A percentile compares a stretch with the other conserved stretches of the same genome.
Conservation (phyloP, 2,329 filamentous ascomycete species). For the Stachybotrys chlorohalonatus region DNA sequence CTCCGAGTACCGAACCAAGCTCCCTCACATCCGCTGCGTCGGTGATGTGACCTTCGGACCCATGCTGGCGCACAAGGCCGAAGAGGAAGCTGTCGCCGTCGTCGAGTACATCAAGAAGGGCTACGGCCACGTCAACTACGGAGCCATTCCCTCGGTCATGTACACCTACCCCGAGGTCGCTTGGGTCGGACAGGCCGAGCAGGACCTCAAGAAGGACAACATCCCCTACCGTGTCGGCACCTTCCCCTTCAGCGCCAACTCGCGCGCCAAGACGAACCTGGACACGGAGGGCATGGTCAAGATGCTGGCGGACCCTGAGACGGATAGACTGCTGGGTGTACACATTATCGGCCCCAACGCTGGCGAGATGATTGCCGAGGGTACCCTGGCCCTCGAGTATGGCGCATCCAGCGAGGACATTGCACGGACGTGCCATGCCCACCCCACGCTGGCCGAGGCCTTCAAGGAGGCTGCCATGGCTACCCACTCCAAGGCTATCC, state of each 20-base stretch:
- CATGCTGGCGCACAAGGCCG: constrained; percentile 99
- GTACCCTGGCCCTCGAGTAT: constrained; percentile 89
- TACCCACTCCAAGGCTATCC: constrained; percentile 90
- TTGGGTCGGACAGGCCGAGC: constrained; percentile 97
- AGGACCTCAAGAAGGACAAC: constrained; percentile 82
- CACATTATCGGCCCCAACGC: constrained; percentile 96
- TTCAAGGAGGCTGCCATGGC: constrained; percentile 99
- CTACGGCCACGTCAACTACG: constrained; percentile 98
- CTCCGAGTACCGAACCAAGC: constrained; percentile 96
- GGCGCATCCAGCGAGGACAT: constrained; percentile 93
- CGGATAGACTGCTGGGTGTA: constrained; percentile 86
- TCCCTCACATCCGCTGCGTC: constrained; percentile 92
- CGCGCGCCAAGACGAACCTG: constrained; percentile 95
- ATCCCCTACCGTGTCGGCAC: constrained; percentile 88
- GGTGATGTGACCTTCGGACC: constrained; percentile 95
- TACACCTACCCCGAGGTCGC: constrained; percentile 98
- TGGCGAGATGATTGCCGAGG: constrained; percentile 99
- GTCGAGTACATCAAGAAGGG: constrained; percentile 98
- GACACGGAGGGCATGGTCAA: constrained; percentile 95
- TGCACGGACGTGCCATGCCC: constrained; percentile 88
- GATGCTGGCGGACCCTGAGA: constrained; percentile 93
- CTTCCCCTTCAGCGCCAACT: constrained; percentile 98
- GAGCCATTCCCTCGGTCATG: constrained; percentile 96
- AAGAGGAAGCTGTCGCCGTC: constrained; percentile 92
- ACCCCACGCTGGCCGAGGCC: constrained; percentile 90